Conservation (phyloP, 2,329 filamentous ascomycete species). For the Malbranchea zuffiana region DNA sequence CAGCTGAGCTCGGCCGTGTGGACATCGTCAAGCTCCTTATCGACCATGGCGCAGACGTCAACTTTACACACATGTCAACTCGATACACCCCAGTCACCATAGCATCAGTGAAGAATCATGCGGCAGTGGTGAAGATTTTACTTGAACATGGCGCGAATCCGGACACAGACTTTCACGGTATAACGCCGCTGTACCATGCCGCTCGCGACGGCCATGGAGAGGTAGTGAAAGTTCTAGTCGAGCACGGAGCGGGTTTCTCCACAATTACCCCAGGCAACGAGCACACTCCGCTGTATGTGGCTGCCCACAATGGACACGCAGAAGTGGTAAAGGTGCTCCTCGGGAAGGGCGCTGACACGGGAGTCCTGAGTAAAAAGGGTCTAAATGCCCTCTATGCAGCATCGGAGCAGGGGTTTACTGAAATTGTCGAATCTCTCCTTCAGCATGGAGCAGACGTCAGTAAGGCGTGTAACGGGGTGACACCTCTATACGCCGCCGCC, state of each 20-base stretch:
- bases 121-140: conserved; percentile 15
- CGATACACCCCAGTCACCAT: background rate
- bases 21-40: conserved; percentile 1
- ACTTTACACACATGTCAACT: conserved; percentile 1
- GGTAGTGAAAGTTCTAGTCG: background rate
- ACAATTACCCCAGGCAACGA: background rate
- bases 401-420: background rate
- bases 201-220: too few relatives aligned
- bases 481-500: too few relatives aligned
- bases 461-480: background rate
- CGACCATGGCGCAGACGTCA: conserved; percentile 2
- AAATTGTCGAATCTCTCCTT: conserved; percentile 1
- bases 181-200: too few relatives aligned
- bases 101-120: conserved; percentile 15
- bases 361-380: background rate
- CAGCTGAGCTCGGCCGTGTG: background rate
- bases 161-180: too few relatives aligned
- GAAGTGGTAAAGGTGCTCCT: conserved; percentile 2
- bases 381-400: conserved; percentile 2
- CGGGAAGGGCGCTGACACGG: conserved; percentile 1
- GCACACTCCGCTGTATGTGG: conserved; percentile 1
- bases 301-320: background rate
- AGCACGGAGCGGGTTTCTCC: background rate
- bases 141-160: background rate
- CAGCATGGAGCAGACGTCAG: conserved; percentile 2